phyloP scores from a whole-genome alignment of 2,329 filamentous ascomycete species.

The Fusarium stilboides region DNA sequence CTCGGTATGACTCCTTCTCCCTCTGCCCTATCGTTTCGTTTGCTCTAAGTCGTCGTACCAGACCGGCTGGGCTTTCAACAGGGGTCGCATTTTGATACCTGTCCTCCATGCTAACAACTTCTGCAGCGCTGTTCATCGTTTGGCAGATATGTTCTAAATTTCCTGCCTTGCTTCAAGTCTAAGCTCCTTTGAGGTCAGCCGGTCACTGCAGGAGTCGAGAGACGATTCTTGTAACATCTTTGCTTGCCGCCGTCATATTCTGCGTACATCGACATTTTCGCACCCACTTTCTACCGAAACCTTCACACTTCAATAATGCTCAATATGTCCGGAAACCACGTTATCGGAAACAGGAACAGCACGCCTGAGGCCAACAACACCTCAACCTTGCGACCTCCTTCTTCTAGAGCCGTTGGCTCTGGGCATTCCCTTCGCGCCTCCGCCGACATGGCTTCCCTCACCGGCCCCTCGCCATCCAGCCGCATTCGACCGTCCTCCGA shows the following conservation, averaged over 20 bases:
- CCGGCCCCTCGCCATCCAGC: constrained; percentile 75
- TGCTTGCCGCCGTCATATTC: constrained; percentile 39
- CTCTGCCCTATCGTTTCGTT: constrained; percentile 13
- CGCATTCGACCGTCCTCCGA: constrained; percentile 96
- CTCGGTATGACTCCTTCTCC: constrained; percentile 46
- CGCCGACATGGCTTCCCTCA: constrained; percentile 92
- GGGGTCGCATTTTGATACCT: constrained; percentile 17
- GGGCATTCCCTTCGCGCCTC: constrained; percentile 93
- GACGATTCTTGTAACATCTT: constrained; percentile 51
- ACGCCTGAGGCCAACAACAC: constrained; percentile 91
- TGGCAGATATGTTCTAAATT: constrained; percentile 54
- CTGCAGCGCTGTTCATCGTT: constrained; percentile 44
- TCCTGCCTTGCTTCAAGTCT: constrained; percentile 51
- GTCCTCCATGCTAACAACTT: constrained; percentile 39
- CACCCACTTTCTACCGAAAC: constrained; percentile 23
- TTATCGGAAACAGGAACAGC: constrained; percentile 92
- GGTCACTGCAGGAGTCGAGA: constrained; percentile 81
- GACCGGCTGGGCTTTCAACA: constrained; percentile 19
- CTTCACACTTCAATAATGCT: constrained; percentile 59
- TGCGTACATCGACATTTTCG: constrained; percentile 31
- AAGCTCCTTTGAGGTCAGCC: constrained; percentile 85
- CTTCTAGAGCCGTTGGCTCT: constrained; percentile 81
- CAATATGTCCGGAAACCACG: constrained; percentile 78
- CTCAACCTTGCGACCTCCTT: constrained; percentile 85
- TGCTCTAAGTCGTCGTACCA: constrained; percentile 40